These are phyloP conservation scores for Phytopythium mirpurense DNA, from an alignment of 352 stramenopile species.

Conservation along the genomic window DNA sequence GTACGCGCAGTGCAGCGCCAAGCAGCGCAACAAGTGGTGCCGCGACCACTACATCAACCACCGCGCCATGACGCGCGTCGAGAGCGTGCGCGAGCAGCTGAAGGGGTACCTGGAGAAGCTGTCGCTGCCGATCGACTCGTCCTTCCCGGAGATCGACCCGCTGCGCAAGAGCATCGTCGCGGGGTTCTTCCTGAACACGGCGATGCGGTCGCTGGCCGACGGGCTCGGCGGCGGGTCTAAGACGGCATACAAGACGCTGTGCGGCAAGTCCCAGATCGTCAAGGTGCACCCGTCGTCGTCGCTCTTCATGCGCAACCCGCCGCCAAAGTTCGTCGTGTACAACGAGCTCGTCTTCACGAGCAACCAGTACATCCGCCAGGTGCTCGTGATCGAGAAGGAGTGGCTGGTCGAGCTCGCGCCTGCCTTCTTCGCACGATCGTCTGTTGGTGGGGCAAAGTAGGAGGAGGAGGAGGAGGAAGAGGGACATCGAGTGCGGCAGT, in stretches of 20 bases:
- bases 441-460: background rate
- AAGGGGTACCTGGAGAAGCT: constrained; percentile 70
- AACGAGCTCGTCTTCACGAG: constrained; percentile 90
- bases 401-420: constrained; percentile 85
- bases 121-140: constrained; percentile 57
- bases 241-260: constrained; percentile 86
- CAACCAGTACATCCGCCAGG: constrained; percentile 88
- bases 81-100: constrained; percentile 74
- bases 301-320: constrained; percentile 85
- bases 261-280: constrained; percentile 71
- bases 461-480: too few species aligned
- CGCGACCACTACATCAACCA: constrained; percentile 85
- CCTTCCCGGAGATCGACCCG: constrained; percentile 74
- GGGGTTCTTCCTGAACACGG: constrained; percentile 87
- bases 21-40: constrained; percentile 85
- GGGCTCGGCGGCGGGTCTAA: constrained; percentile 55
- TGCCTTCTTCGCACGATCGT: constrained; percentile 70
- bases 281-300: constrained; percentile 88
- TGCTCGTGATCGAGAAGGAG: constrained; percentile 86
- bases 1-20: constrained; percentile 61
- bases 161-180: constrained; percentile 85
- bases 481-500: too few species aligned
- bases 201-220: constrained; percentile 78
- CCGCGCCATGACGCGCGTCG: constrained; percentile 78
- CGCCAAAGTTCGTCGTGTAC: constrained; percentile 83